Conservation (phyloP, 2,329 filamentous ascomycete genomes). For the Aquanectria penicillioides region DNA sequence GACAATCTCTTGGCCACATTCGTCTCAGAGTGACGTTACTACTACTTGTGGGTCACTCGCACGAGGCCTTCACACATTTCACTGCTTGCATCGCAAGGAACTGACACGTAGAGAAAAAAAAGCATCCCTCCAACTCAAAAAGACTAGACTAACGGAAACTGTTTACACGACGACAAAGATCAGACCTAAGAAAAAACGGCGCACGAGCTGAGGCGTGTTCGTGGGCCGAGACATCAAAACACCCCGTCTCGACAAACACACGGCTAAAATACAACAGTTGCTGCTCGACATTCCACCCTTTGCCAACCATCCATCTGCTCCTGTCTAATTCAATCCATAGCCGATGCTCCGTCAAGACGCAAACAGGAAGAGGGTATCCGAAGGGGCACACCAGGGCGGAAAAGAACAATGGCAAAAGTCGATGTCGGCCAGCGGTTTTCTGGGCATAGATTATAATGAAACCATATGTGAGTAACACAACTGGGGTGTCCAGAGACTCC, state of each 20-base stretch:
- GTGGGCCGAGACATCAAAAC: slow-evolving; percentile 46
- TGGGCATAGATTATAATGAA: slow-evolving; percentile 44
- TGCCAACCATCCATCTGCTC: slow-evolving; percentile 46
- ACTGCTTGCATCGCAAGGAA: too few relatives aligned
- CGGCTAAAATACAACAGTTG: slow-evolving; percentile 54
- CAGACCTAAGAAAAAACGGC: slow-evolving; percentile 53
- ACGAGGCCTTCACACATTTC: too few relatives aligned
- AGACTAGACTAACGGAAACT: slow-evolving; percentile 39
- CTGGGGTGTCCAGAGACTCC: slow-evolving; percentile 32
- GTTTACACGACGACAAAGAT: slow-evolving; percentile 47
- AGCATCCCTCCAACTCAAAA: slow-evolving; percentile 24
- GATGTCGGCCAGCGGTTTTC: slow-evolving; percentile 29
- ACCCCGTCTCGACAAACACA: slow-evolving; percentile 46
- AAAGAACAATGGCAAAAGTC: slow-evolving; percentile 35
- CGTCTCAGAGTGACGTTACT: too few relatives aligned
- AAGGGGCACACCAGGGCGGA: slow-evolving; percentile 37
- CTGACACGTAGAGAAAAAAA: slow-evolving; percentile 5
- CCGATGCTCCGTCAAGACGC: slow-evolving; percentile 45
- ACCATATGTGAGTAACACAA: slow-evolving; percentile 38
- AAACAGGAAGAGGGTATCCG: slow-evolving; percentile 41
- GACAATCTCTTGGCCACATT: too few relatives aligned
- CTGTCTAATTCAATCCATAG: slow-evolving; percentile 46
- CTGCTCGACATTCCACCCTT: slow-evolving; percentile 41
- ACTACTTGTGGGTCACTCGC: too few relatives aligned
- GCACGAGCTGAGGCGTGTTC: slow-evolving; percentile 44